phyloP scores from a whole-genome alignment of 169 alveolate species.

The Plasmodium blacklocki region DNA sequence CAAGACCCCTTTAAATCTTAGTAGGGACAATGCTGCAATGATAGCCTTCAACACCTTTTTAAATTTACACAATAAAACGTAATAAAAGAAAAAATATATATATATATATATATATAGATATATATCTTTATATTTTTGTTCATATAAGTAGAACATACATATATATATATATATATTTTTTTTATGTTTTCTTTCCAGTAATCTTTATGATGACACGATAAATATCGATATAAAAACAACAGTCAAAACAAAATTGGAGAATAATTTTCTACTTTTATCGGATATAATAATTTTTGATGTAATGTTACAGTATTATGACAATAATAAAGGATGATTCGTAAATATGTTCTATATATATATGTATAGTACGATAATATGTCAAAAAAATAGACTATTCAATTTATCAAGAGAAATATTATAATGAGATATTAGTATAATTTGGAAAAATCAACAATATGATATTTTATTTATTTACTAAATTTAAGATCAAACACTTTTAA shows the following conservation, averaged over 20 bases:
- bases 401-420: too few species aligned
- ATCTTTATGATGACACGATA: slow-evolving; percentile 33
- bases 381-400: too few species aligned
- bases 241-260: slow-evolving; percentile 37
- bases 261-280: slow-evolving; percentile 59
- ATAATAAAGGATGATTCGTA: neutral
- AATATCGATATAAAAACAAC: slow-evolving; percentile 52
- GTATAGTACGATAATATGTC: too few species aligned
- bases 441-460: too few species aligned
- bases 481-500: too few species aligned
- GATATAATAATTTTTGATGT: slow-evolving; percentile 73
- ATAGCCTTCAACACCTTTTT: slow-evolving; percentile 37
- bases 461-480: too few species aligned
- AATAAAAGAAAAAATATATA: neutral
- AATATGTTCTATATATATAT: too few species aligned
- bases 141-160: neutral
- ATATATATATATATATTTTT: neutral
- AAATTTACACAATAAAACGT: slow-evolving; percentile 60
- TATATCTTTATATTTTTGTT: neutral
- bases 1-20: slow-evolving; percentile 57
- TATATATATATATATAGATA: slow-evolving; percentile 1
- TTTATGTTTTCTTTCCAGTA: slow-evolving; percentile 14
- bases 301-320: slow-evolving; percentile 17
- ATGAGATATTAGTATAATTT: too few species aligned
- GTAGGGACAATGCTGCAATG: slow-evolving; percentile 74